A percentile compares a stretch with the other conserved stretches of the same genome.
These are phyloP conservation scores for Przewalskia tangutica DNA, from an alignment of 257 asterid genomes.

Conservation along the genomic window DNA sequence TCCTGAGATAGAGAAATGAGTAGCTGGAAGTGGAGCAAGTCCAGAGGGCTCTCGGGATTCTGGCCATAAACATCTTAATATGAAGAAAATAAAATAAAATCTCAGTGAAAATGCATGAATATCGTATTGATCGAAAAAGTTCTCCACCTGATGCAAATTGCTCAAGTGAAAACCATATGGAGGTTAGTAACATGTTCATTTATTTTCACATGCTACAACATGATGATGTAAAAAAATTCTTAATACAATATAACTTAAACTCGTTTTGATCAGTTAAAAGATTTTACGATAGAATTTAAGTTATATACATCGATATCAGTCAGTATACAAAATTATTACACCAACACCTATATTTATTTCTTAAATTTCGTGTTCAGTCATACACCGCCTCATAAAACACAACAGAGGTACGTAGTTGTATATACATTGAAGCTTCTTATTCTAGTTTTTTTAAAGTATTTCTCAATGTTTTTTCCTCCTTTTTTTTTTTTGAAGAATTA, in stretches of 20 bases:
- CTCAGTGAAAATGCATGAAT: conserved; percentile 26
- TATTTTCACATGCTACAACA: neutral
- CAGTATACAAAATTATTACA: no score
- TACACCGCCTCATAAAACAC: neutral
- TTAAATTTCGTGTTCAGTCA: neutral
- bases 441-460: neutral
- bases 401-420: neutral
- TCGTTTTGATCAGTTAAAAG: no score
- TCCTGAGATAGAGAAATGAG: no score
- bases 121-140: neutral
- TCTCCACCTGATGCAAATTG: neutral
- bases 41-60: no score
- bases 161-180: neutral
- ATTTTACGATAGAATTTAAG: no score
- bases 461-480: neutral
- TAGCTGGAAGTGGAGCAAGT: no score
- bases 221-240: no score
- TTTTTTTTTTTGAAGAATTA: no score
- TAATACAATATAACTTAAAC: no score
- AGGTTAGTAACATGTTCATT: neutral
- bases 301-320: no score
- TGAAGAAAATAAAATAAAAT: neutral
- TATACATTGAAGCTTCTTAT: neutral
- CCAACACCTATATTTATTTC: no score
- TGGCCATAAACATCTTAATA: no score